These are phyloP conservation scores for Entomortierella parvispora DNA, from an alignment of 192 early-diverging fungal species.

Conservation along the genomic window DNA sequence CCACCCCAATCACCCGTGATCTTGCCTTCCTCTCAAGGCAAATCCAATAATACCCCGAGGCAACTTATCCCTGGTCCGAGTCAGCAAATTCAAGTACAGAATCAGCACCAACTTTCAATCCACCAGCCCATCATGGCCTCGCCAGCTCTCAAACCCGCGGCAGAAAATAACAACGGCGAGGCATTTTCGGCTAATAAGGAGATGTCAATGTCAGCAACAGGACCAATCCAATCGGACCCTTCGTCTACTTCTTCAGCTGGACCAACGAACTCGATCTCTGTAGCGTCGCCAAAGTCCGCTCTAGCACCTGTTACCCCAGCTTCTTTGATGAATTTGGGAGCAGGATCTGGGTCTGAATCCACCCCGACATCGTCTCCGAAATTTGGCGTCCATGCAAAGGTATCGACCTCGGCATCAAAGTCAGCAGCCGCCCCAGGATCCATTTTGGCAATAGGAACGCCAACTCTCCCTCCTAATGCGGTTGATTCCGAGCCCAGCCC, in stretches of 20 bases:
- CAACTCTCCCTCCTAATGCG: background rate
- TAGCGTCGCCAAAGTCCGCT: slow-evolving; percentile 23
- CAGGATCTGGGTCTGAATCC: slow-evolving; percentile 42
- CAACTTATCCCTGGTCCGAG: slow-evolving; percentile 17
- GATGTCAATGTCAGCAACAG: background rate
- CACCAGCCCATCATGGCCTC: slow-evolving; percentile 31
- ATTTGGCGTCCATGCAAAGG: slow-evolving; percentile 24
- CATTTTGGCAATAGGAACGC: background rate
- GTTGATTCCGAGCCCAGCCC: background rate
- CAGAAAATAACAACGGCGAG: slow-evolving; percentile 1
- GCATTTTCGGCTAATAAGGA: background rate
- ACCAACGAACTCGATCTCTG: background rate
- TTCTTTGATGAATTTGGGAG: slow-evolving; percentile 70
- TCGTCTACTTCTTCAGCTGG: background rate
- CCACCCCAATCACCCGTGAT: slow-evolving; percentile 48
- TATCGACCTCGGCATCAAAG: background rate
- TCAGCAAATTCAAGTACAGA: slow-evolving; percentile 30
- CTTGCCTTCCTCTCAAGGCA: slow-evolving; percentile 15
- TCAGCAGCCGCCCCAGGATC: slow-evolving; percentile 3
- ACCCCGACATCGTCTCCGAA: slow-evolving; percentile 27
- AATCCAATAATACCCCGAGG: slow-evolving; percentile 20
- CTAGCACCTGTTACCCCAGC: slow-evolving; percentile 76
- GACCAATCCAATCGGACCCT: background rate
- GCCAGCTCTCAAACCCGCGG: slow-evolving; percentile 10
- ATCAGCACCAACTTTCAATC: slow-evolving; percentile 40